Evolutionary conservation across 2,329 filamentous ascomycete species (phyloP).

Genomic region (Ilyonectria robusta): DNA sequence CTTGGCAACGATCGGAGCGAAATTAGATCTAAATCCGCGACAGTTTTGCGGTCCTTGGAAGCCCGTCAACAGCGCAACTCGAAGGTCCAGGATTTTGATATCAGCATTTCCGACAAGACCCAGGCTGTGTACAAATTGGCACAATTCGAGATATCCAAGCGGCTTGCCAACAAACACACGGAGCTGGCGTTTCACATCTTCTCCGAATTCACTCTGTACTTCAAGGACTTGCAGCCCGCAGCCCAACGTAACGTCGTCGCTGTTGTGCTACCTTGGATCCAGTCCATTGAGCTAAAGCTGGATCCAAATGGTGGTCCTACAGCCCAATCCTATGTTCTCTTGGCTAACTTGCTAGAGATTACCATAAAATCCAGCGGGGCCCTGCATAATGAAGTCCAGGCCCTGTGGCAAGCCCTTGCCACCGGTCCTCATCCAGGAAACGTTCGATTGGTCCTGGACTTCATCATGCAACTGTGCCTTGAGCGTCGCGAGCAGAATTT

Average conservation of each 20-base stretch:
- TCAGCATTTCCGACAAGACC: constrained; percentile 98
- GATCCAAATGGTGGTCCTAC: constrained; percentile 94
- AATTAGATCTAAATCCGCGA: constrained; percentile 89
- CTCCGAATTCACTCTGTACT: constrained; percentile 94
- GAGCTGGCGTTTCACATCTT: constrained; percentile 95
- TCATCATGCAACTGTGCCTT: constrained; percentile 93
- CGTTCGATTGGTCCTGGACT: constrained; percentile 93
- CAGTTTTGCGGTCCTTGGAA: constrained; percentile 85
- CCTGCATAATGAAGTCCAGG: constrained; percentile 96
- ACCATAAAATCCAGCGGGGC: constrained; percentile 92
- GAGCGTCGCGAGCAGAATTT: constrained; percentile 98
- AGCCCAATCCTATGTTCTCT: constrained; percentile 91
- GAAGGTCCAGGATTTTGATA: constrained; percentile 96
- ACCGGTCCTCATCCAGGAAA: constrained; percentile 95
- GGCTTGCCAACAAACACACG: constrained; percentile 88
- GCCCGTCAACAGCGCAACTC: constrained; percentile 84
- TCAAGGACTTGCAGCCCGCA: constrained; percentile 86
- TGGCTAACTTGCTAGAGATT: constrained; percentile 95
- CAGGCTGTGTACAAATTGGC: constrained; percentile 98
- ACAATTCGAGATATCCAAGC: constrained; percentile 95
- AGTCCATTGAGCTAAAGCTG: constrained; percentile 91
- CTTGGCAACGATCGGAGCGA: constrained; percentile 92
- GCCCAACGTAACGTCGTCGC: constrained; percentile 95
- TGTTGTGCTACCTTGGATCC: constrained; percentile 95
- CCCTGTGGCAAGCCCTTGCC: constrained; percentile 95